These are phyloP conservation scores for Ophiostoma angusticollis DNA, from an alignment of 2,329 filamentous ascomycete species.

Conservation along the genomic window DNA sequence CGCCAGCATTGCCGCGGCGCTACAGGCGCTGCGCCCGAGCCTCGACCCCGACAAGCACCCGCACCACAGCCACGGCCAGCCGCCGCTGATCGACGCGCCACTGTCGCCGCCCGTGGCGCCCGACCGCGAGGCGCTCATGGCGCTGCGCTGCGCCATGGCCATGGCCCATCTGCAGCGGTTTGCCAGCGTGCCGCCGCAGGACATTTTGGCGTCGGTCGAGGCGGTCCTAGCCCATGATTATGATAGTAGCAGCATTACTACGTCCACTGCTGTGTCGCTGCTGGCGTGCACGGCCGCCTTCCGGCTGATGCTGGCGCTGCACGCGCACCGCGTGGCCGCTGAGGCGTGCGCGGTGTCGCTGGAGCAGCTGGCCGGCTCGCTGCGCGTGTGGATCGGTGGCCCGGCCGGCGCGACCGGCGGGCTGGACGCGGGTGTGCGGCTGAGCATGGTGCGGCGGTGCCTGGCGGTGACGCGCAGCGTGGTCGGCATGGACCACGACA, in stretches of 20 bases:
- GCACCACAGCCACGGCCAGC: constrained; percentile 18
- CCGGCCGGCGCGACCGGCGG: constrained; percentile 36
- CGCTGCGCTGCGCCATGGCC: constrained; percentile 46
- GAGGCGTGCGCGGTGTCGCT: constrained; percentile 35
- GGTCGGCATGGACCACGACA: constrained; percentile 46
- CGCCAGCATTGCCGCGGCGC: constrained; percentile 41
- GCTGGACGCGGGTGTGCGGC: constrained; percentile 37
- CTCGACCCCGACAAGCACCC: constrained; percentile 23
- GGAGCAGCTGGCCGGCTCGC: constrained; percentile 42
- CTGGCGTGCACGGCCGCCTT: constrained; percentile 48
- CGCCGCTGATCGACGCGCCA: constrained; percentile 34
- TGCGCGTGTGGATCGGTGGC: constrained; percentile 50
- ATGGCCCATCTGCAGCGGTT: constrained; percentile 43
- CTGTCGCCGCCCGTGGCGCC: constrained; percentile 25
- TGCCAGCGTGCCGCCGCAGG: constrained; percentile 27
- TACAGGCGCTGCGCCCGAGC: constrained; percentile 36
- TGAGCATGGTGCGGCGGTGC: constrained; percentile 42
- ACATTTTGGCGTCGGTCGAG: constrained; percentile 35
- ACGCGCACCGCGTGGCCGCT: constrained; percentile 32
- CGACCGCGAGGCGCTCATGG: constrained; percentile 41
- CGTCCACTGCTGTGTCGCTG: constrained; percentile 30
- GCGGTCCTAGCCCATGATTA: constrained; percentile 34
- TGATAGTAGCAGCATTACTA: no score
- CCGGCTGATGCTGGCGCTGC: constrained; percentile 42
- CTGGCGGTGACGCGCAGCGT: constrained; percentile 41